A percentile compares a stretch with the other conserved stretches of the same genome.
Conservation (phyloP, 805 yeast species). For the Zygotorulaspora sp. region DNA sequence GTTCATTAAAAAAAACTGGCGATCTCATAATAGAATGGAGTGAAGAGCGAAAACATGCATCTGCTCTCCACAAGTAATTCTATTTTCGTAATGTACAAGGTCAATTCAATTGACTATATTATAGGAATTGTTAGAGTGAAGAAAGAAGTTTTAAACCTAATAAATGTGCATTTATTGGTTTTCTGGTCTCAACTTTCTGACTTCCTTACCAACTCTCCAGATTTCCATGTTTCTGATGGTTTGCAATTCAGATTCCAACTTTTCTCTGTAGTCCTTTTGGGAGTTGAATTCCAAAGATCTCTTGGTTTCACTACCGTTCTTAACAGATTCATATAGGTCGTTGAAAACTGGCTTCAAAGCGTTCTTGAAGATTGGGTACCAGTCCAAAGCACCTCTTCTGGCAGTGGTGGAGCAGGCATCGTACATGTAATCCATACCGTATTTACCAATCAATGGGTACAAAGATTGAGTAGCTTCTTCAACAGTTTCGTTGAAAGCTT, state of each 20-base stretch:
- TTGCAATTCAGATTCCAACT: conserved; percentile 88
- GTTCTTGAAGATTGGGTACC: conserved; percentile 99
- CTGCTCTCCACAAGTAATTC: background rate
- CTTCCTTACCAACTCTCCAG: conserved; percentile 99
- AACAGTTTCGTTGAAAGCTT: conserved; percentile 99
- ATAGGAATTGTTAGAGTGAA: background rate
- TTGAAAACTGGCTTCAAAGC: conserved; percentile 98
- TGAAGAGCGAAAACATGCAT: background rate
- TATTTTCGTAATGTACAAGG: conserved; percentile 19
- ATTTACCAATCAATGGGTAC: conserved; percentile 97
- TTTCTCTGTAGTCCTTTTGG: conserved; percentile 95
- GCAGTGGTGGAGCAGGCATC: conserved; percentile 99
- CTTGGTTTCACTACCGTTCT: conserved; percentile 95
- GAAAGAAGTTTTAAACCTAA: background rate
- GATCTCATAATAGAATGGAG: conserved; percentile 1
- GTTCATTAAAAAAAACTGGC: background rate
- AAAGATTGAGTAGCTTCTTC: conserved; percentile 99
- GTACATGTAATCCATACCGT: conserved; percentile 99
- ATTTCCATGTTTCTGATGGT: conserved; percentile 96
- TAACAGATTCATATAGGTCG: conserved; percentile 91
- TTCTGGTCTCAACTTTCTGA: conserved; percentile 99
- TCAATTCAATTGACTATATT: conserved; percentile 32
- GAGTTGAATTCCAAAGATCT: conserved; percentile 98
- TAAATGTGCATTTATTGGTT: conserved; percentile 58
- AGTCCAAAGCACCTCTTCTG: conserved; percentile 99